These are phyloP conservation scores for Stygiomarasmius scandens DNA, from an alignment of 1,284 basidiomycete species.

Conservation along the genomic window DNA sequence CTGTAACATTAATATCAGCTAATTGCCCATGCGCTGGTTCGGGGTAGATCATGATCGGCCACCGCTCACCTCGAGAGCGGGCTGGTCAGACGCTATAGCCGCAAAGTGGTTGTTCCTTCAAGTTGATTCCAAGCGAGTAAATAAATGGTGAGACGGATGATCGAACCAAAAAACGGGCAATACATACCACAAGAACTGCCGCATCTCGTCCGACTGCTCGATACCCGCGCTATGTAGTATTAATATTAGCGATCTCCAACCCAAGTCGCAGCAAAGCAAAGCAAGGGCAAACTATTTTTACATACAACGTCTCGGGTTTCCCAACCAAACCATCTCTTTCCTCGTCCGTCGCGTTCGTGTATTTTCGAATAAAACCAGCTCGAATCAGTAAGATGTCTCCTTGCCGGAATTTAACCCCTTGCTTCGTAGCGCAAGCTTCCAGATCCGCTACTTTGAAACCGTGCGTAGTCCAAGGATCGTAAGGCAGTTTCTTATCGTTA, in stretches of 20 bases:
- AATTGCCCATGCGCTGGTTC: no score
- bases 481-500: slow-evolving; percentile 47
- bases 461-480: slow-evolving; percentile 68
- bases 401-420: slow-evolving; percentile 59
- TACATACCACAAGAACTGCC: slow-evolving; percentile 64
- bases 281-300: slow-evolving; percentile 14
- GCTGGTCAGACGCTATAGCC: slow-evolving; percentile 73
- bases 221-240: slow-evolving; percentile 55
- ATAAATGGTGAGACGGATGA: neutral
- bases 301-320: slow-evolving; percentile 56
- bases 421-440: slow-evolving; percentile 60
- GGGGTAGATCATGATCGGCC: no score
- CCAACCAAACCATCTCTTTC: slow-evolving; percentile 48
- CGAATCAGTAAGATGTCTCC: slow-evolving; percentile 66
- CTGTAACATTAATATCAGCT: slow-evolving; percentile 31
- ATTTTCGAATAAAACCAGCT: slow-evolving; percentile 70
- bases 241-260: neutral
- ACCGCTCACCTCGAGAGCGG: slow-evolving; percentile 61
- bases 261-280: neutral
- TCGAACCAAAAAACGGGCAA: no score
- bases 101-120: slow-evolving; percentile 78
- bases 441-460: slow-evolving; percentile 59
- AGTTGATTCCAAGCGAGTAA: slow-evolving; percentile 9
- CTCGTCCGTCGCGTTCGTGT: slow-evolving; percentile 45
- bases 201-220: slow-evolving; percentile 73